Percentiles rank a stretch among this genome's conserved stretches.
phyloP scores from a whole-genome alignment of 768 basidiomycete genomes.

The Suillus luteus region DNA sequence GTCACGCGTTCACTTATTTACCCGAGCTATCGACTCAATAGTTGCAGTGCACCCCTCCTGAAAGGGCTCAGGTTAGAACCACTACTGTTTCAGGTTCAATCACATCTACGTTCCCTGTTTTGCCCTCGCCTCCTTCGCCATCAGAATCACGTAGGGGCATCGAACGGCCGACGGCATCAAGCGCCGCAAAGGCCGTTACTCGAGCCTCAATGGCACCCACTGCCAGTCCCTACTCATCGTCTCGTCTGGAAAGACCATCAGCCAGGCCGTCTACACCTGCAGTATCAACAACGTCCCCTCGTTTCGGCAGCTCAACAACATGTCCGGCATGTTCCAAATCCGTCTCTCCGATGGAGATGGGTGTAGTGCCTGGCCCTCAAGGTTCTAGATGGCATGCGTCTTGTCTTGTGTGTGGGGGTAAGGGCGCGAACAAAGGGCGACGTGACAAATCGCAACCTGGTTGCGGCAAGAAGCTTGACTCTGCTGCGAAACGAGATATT shows the following conservation, averaged over 20 bases:
- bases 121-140: conserved; percentile 20
- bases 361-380: conserved; percentile 84
- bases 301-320: conserved; percentile 41
- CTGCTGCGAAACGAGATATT: conserved; percentile 72
- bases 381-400: conserved; percentile 78
- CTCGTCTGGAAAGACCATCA: conserved; percentile 32
- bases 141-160: conserved; percentile 24
- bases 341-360: conserved; percentile 83
- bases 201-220: conserved; percentile 18
- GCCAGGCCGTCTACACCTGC: conserved; percentile 18
- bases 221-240: conserved; percentile 28
- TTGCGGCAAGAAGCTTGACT: conserved; percentile 82
- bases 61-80: conserved; percentile 26
- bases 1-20: conserved; percentile 1
- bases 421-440: conserved; percentile 43
- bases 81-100: conserved; percentile 11
- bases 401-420: conserved; percentile 83
- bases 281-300: conserved; percentile 25
- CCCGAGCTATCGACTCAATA: conserved; percentile 14
- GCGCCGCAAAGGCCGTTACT: conserved; percentile 5
- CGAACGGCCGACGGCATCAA: conserved; percentile 16
- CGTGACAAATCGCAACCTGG: conserved; percentile 64
- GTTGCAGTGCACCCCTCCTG: conserved; percentile 46
- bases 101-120: conserved; percentile 18
- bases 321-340: conserved; percentile 77